These are phyloP conservation scores for Rhodotorula sp. DNA, from an alignment of 1,284 basidiomycete genomes.

Conservation along the genomic window DNA sequence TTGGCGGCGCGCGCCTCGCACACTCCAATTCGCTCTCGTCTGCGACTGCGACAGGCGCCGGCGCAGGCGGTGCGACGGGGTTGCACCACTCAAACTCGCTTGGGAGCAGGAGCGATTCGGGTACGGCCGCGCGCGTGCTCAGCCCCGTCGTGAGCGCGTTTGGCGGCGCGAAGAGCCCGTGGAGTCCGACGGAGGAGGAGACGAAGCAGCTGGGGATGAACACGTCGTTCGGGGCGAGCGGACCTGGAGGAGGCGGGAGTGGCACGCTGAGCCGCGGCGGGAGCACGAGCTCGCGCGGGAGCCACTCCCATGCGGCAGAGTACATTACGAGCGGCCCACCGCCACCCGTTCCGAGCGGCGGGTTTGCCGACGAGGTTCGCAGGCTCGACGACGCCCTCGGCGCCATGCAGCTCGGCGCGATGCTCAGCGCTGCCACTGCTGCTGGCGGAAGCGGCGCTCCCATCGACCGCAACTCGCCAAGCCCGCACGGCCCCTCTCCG, in stretches of 20 bases:
- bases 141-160: slow-evolving; percentile 30
- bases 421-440: neutral
- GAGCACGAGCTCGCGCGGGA: slow-evolving; percentile 30
- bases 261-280: slow-evolving; percentile 28
- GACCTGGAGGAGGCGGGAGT: slow-evolving; percentile 3
- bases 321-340: neutral
- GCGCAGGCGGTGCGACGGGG: neutral
- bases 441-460: neutral
- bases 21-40: slow-evolving; percentile 38
- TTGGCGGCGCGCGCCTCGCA: slow-evolving; percentile 12
- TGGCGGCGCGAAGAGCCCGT: slow-evolving; percentile 29
- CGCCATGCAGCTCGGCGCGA: slow-evolving; percentile 17
- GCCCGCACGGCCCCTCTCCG: neutral
- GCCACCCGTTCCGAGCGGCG: neutral
- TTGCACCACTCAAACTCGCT: slow-evolving; percentile 30
- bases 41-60: neutral
- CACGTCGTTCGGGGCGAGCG: neutral
- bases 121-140: neutral
- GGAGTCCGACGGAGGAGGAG: slow-evolving; percentile 43
- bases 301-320: neutral
- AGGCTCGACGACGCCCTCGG: slow-evolving; percentile 27
- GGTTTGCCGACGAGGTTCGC: slow-evolving; percentile 15
- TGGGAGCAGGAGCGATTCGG: slow-evolving; percentile 14
- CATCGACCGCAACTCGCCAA: slow-evolving; percentile 13
- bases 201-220: slow-evolving; percentile 34